Percentiles rank a stretch among this genome's conserved stretches.
Conservation (phyloP, 2,329 filamentous ascomycete species). For the Thelonectria olida region DNA sequence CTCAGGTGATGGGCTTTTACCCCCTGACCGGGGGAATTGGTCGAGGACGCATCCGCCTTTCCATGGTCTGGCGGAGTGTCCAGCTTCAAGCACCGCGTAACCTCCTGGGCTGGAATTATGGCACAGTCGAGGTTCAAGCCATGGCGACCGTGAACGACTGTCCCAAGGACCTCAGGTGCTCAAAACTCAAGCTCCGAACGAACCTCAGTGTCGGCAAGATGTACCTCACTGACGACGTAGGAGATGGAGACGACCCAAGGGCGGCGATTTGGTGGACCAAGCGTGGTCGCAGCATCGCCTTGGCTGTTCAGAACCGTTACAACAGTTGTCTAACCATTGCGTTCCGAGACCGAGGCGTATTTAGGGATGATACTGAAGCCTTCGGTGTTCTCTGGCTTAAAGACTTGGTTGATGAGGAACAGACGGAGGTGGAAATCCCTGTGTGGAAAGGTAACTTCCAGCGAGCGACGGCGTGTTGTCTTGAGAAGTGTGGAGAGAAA, state of each 20-base stretch:
- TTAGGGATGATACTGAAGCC: conserved; percentile 64
- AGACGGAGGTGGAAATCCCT: conserved; percentile 64
- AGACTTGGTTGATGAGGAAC: conserved; percentile 74
- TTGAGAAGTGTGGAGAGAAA: conserved; percentile 56
- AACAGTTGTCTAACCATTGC: conserved; percentile 63
- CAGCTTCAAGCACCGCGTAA: conserved; percentile 67
- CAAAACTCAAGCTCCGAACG: conserved; percentile 68
- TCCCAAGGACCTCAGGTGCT: conserved; percentile 55
- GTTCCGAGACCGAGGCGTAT: conserved; percentile 53
- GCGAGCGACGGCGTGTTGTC: conserved; percentile 57
- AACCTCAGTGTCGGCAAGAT: conserved; percentile 67
- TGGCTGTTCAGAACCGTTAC: conserved; percentile 71
- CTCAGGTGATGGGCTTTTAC: conserved; percentile 72
- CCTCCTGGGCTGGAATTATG: conserved; percentile 75
- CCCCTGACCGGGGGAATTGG: conserved; percentile 78
- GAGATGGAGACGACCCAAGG: conserved; percentile 40
- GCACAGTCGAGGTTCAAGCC: conserved; percentile 72
- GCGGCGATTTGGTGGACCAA: conserved; percentile 60
- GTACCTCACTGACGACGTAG: conserved; percentile 52
- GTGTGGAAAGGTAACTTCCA: conserved; percentile 70
- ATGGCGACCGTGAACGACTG: conserved; percentile 55
- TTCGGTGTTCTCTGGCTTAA: conserved; percentile 75
- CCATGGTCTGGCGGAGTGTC: conserved; percentile 77
- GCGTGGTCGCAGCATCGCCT: conserved; percentile 51
- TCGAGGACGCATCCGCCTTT: conserved; percentile 73